Percentiles rank a stretch among this genome's conserved stretches.
phyloP scores from a whole-genome alignment of 768 basidiomycete species.

The Pleurotus djamor region DNA sequence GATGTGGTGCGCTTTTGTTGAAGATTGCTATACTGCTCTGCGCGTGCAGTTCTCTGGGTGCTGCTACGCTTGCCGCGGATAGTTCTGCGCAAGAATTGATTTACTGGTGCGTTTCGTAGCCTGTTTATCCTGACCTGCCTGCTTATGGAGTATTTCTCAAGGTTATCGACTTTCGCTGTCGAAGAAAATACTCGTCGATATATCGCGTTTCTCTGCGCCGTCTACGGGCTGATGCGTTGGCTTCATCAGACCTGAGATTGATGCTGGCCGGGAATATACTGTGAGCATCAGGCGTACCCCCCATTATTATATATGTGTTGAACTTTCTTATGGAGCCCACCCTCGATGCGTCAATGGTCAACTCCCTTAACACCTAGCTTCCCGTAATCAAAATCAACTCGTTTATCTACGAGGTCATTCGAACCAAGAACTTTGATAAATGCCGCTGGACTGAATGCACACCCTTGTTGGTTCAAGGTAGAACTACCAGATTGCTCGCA shows the following conservation, averaged over 20 bases:
- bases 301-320: neutral
- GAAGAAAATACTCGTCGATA: conserved; percentile 41
- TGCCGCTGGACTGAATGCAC: conserved; percentile 94
- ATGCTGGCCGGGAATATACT: conserved; percentile 67
- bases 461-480: conserved; percentile 93
- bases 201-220: conserved; percentile 47
- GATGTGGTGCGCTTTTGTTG: conserved; percentile 33
- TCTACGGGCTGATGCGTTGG: conserved; percentile 40
- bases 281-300: conserved; percentile 33
- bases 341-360: conserved; percentile 73
- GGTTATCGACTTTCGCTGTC: conserved; percentile 40
- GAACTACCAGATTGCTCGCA: conserved; percentile 62
- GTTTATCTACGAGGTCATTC: conserved; percentile 92
- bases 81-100: conserved; percentile 54
- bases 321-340: conserved; percentile 52
- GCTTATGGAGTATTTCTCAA: no score
- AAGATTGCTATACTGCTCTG: conserved; percentile 37
- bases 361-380: conserved; percentile 54
- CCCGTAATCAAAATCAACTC: no score
- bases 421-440: conserved; percentile 93
- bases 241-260: conserved; percentile 39
- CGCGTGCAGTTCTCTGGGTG: conserved; percentile 44
- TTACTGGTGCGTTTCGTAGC: no score
- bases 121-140: no score
- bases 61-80: conserved; percentile 54